Evolutionary conservation across 331 rosid species (phyloP).

Genomic region (Rhamnella rubrinervis): DNA sequence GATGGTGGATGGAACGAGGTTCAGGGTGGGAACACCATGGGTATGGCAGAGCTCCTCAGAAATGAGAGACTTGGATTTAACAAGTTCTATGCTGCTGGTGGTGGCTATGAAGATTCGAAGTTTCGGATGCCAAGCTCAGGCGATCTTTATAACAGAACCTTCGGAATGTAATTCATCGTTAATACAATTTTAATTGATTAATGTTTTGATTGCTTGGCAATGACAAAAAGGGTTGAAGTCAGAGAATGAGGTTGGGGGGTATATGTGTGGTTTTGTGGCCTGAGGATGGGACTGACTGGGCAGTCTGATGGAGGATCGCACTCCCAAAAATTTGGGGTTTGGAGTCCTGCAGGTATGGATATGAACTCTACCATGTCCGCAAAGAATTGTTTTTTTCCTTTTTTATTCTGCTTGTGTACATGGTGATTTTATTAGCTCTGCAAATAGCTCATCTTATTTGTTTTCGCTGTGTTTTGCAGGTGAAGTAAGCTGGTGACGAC

Average conservation of each 20-base stretch:
- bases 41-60: slow-evolving; percentile 71
- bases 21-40: slow-evolving; percentile 53
- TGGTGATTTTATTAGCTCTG: too few species aligned
- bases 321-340: slow-evolving; percentile 38
- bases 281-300: slow-evolving; percentile 43
- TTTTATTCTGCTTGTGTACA: too few species aligned
- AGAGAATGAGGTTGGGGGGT: slow-evolving; percentile 18
- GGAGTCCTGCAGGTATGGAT: slow-evolving; percentile 58
- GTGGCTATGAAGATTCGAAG: slow-evolving; percentile 79
- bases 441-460: too few species aligned
- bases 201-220: slow-evolving; percentile 26
- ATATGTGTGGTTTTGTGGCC: slow-evolving; percentile 34
- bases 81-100: slow-evolving; percentile 46
- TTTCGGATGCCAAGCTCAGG: slow-evolving; percentile 79
- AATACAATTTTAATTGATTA: slow-evolving; percentile 12
- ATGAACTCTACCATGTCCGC: not conserved
- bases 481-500: too few species aligned
- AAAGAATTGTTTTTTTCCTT: too few species aligned
- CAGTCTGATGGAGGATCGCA: slow-evolving; percentile 44
- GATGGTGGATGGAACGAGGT: slow-evolving; percentile 81
- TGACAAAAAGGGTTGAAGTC: slow-evolving; percentile 19
- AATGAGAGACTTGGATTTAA: slow-evolving; percentile 74
- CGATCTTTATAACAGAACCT: slow-evolving; percentile 73
- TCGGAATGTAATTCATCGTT: slow-evolving; percentile 59
- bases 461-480: too few species aligned